Percentiles rank a stretch among this genome's conserved stretches.
These are phyloP conservation scores for Polyporus arcularius DNA, from an alignment of 768 basidiomycete species.

Conservation along the genomic window DNA sequence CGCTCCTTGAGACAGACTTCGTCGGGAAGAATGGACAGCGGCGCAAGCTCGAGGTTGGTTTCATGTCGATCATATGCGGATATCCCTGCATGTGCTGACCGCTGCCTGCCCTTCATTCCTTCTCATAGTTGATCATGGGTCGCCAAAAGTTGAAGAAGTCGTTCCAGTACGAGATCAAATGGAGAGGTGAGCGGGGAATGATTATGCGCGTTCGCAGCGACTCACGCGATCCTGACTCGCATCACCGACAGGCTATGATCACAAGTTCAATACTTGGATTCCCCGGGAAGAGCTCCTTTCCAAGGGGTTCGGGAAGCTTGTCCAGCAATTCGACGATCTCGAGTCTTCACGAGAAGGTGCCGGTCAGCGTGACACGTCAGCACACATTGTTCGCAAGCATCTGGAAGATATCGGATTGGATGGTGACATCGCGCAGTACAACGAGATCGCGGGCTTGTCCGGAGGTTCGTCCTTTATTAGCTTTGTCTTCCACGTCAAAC, in stretches of 20 bases:
- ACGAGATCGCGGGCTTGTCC: constrained; percentile 91
- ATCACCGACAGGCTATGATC: constrained; percentile 55
- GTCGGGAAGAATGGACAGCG: constrained; percentile 88
- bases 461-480: constrained; percentile 60
- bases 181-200: constrained; percentile 47
- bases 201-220: background rate
- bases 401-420: constrained; percentile 95
- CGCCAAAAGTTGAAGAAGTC: constrained; percentile 97
- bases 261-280: constrained; percentile 90
- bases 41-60: constrained; percentile 82
- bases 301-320: constrained; percentile 87
- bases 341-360: constrained; percentile 96
- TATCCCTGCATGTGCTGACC: background rate
- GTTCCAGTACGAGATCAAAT: constrained; percentile 91
- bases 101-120: constrained; percentile 1
- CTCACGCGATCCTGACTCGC: background rate
- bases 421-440: constrained; percentile 97
- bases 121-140: constrained; percentile 75
- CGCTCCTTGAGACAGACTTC: constrained; percentile 79
- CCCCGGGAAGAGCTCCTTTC: constrained; percentile 81
- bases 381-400: constrained; percentile 83
- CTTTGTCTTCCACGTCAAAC: background rate
- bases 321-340: constrained; percentile 95
- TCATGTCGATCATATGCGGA: background rate
- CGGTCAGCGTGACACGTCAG: constrained; percentile 83